Evolutionary conservation across 306 rosid species (phyloP).

Genomic region (Vigna radiata): DNA sequence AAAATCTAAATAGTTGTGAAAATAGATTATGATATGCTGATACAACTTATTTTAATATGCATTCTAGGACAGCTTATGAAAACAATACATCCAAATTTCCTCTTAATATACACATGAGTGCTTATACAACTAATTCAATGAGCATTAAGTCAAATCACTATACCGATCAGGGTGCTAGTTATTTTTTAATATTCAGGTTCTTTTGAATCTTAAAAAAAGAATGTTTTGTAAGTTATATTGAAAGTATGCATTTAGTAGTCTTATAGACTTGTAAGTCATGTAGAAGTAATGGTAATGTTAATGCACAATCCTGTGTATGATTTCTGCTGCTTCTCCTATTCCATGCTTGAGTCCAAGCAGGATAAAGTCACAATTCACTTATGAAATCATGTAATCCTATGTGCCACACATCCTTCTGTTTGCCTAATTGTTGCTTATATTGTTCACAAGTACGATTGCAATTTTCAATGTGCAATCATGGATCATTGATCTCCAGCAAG

Average conservation of each 20-base stretch:
- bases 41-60: not conserved
- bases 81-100: not conserved
- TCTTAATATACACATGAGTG: not conserved
- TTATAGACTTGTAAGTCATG: not conserved
- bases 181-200: slow-evolving; percentile 9
- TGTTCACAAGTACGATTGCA: not conserved
- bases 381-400: no score
- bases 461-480: not conserved
- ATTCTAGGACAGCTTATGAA: not conserved
- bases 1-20: not conserved
- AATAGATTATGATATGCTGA: not conserved
- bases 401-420: no score
- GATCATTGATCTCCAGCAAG: not conserved
- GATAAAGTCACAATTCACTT: no score
- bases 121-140: not conserved
- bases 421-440: no score
- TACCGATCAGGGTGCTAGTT: slow-evolving; percentile 8
- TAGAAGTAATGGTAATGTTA: not conserved
- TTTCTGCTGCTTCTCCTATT: no score
- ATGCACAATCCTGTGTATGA: no score
- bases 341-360: no score
- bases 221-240: not conserved
- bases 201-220: not conserved
- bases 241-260: slow-evolving; percentile 19
- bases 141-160: not conserved